Evolutionary conservation across 257 asterid species (phyloP), one percentile per base, ranked within the genome.

Genomic region (Cordia subcordata): DNA sequence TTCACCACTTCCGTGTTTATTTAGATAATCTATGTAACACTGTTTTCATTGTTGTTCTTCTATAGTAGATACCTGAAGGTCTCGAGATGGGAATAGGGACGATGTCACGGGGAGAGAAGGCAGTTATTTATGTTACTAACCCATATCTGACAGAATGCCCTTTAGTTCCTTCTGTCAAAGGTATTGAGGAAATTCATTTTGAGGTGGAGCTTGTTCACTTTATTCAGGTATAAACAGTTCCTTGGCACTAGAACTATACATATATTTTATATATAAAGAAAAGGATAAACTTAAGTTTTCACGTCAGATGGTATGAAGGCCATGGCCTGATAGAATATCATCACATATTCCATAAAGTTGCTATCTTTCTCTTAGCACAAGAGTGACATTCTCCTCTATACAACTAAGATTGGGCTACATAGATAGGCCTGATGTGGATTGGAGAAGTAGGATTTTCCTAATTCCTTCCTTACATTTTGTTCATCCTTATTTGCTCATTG

Each of bases 31-130:
- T 10, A 42, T 14, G 4, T 11, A 42, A 42, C 14, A 42, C 10
- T 42, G 35, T 13, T 44, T 61, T 47, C 18, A 33, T 69, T 65
- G 9, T 40, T 66, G 22, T 68, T 61, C 39, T 46, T 75, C 37
- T 59, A 66, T 58, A 37, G 12, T 69, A 89, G 99, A 82, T 92
- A 60, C 96, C 97, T 38, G 74, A 84, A 70, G 99, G 97, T 67
- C 97, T 92, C 59, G 99, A 92, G 85, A 87, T 92, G 89, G 99
- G 94, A 68, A 86, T 85, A 22, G 88, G 95, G 63, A 78, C 91
- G 54, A 92, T 88, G 97, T 63, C 95, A 60, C 78, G 85, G 49
- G 90, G 95, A 73, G 97, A 92, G 69, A 92, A 86, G 72, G 91
- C 96, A 22, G 80, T 82, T 53, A 83, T 92, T 67, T 92, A 82